Evolutionary conservation across 768 basidiomycete species (phyloP).

Genomic region (Trametes coccinea): DNA sequence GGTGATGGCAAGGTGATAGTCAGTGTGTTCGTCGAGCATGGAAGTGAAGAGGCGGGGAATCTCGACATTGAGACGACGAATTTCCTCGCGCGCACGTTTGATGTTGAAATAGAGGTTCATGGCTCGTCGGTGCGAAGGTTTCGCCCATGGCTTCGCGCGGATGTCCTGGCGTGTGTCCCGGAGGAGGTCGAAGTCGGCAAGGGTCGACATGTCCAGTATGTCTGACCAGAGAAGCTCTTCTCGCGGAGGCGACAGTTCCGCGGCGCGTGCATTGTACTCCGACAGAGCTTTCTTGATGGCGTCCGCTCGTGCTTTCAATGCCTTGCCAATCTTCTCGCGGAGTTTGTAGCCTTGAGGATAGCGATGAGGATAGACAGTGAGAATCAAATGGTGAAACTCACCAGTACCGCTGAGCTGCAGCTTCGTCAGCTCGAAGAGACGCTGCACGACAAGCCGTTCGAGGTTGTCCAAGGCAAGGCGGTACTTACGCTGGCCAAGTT

Average conservation of each 20-base stretch:
- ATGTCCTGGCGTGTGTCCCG: conserved; percentile 35
- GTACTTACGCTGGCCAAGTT: conserved; percentile 20
- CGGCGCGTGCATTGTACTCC: conserved; percentile 35
- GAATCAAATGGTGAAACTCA: neutral
- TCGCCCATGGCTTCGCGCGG: conserved; percentile 31
- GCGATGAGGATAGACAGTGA: neutral
- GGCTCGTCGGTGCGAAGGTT: conserved; percentile 39
- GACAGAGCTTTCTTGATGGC: conserved; percentile 36
- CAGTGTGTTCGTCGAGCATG: conserved; percentile 32
- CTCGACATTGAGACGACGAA: conserved; percentile 35
- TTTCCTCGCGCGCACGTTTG: conserved; percentile 35
- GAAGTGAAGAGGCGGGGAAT: conserved; percentile 29
- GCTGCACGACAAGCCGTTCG: conserved; percentile 33
- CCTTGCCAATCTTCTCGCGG: conserved; percentile 36
- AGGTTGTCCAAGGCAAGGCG: conserved; percentile 30
- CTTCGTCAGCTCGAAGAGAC: conserved; percentile 35
- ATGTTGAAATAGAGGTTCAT: conserved; percentile 34
- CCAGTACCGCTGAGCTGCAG: conserved; percentile 29
- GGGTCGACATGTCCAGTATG: conserved; percentile 16
- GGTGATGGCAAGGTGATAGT: neutral
- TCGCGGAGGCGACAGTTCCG: conserved; percentile 19
- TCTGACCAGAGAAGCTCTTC: conserved; percentile 9
- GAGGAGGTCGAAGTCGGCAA: conserved; percentile 36
- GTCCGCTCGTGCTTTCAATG: conserved; percentile 31
- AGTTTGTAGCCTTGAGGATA: conserved; percentile 36